Conservation (phyloP, 2,329 filamentous ascomycete species). For the Aspergillus sp. region DNA sequence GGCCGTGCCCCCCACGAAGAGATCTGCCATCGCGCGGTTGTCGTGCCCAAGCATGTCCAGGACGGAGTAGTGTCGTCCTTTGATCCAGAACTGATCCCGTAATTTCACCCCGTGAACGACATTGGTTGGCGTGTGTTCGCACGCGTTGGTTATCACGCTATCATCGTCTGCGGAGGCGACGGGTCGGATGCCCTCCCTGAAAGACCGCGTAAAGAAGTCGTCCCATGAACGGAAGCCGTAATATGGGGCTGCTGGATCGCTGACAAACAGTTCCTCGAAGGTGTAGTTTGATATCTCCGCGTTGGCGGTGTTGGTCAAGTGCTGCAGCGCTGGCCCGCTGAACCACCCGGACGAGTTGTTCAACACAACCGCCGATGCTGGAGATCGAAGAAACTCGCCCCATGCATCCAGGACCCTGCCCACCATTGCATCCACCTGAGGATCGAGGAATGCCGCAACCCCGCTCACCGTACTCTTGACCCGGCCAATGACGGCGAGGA, state of each 20-base stretch:
- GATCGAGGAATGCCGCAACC: not conserved
- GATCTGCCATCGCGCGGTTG: not conserved
- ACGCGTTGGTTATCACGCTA: not conserved
- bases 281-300: not conserved
- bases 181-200: not conserved
- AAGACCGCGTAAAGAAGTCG: conserved; percentile 3
- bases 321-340: not conserved
- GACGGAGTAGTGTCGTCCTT: not conserved
- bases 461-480: not conserved
- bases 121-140: not conserved
- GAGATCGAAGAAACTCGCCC: not conserved
- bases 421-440: not conserved
- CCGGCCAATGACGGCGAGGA: not conserved
- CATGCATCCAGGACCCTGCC: not conserved
- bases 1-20: not conserved
- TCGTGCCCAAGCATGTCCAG: not conserved
- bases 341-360: not conserved
- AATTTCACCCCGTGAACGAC: not conserved
- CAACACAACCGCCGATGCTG: not conserved
- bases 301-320: not conserved
- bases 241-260: not conserved
- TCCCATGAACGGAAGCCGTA: conserved; percentile 2
- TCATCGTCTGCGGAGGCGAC: not conserved
- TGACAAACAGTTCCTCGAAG: not conserved
- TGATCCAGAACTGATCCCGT: not conserved